Evolutionary conservation across 2,329 filamentous ascomycete species (phyloP).

Genomic region (Stenocarpella maydis): DNA sequence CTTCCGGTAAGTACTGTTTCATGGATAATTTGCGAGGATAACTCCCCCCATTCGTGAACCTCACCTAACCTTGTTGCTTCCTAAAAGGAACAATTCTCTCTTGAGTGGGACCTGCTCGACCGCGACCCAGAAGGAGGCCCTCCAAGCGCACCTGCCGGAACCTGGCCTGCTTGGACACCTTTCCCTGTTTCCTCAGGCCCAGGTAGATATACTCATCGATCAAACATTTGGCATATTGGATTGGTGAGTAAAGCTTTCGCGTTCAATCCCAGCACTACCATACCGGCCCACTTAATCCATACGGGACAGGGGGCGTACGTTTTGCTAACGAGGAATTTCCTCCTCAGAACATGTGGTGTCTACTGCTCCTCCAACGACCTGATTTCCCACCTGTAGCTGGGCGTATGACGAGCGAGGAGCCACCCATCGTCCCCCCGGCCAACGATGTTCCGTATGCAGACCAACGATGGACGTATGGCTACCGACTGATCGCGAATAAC

Average conservation of each 20-base stretch:
- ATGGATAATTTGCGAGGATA: no score
- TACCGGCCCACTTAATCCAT: not conserved
- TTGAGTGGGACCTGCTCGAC: slow-evolving; percentile 20
- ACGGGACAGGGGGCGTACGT: not conserved
- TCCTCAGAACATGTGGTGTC: slow-evolving; percentile 18
- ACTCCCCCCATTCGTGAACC: no score
- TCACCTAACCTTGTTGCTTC: not conserved
- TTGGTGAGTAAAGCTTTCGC: not conserved
- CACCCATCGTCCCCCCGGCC: not conserved
- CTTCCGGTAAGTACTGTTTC: not conserved
- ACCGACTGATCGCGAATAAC: not conserved
- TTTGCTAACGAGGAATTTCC: not conserved
- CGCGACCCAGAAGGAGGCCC: not conserved
- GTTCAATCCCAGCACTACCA: not conserved
- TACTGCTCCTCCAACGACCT: not conserved
- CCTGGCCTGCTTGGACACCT: not conserved
- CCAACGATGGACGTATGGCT: slow-evolving; percentile 1
- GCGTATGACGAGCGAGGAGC: not conserved
- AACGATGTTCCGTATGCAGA: not conserved
- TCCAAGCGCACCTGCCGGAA: not conserved
- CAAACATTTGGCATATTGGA: slow-evolving; percentile 28
- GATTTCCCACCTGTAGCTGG: not conserved
- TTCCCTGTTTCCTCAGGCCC: slow-evolving; percentile 3
- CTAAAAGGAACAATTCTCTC: slow-evolving; percentile 24
- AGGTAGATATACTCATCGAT: slow-evolving; percentile 3